These are phyloP conservation scores for Musa itinerans DNA, from an alignment of 176 grass and related monocot genomes.

Conservation along the genomic window DNA sequence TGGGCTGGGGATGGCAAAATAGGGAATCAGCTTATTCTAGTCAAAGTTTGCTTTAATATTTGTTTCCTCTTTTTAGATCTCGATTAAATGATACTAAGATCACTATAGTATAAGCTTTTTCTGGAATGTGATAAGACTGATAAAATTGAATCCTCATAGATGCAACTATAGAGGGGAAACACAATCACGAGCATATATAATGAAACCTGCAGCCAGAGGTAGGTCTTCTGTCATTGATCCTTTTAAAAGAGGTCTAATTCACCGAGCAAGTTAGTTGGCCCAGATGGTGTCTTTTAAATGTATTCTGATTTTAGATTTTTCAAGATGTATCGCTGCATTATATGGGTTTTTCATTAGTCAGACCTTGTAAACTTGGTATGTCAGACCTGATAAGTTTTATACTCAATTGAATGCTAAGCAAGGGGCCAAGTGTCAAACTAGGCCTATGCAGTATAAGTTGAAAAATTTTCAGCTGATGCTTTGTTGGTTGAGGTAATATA, in stretches of 20 bases:
- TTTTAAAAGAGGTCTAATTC: not conserved
- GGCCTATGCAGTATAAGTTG: not conserved
- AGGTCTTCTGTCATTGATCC: not conserved
- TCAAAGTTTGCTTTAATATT: not conserved
- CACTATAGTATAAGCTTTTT: not conserved
- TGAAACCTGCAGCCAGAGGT: not conserved
- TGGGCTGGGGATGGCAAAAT: not conserved
- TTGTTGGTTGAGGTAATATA: not conserved
- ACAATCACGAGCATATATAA: not conserved
- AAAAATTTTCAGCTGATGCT: not conserved
- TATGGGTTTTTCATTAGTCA: not conserved
- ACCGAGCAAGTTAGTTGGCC: not conserved
- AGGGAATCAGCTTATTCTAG: not conserved
- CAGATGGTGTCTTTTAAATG: not conserved
- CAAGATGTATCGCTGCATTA: not conserved
- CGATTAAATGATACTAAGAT: not conserved
- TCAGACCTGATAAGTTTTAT: too few species aligned
- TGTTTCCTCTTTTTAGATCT: not conserved
- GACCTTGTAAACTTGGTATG: not conserved
- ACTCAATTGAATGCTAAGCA: too few species aligned
- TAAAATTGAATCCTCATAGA: not conserved
- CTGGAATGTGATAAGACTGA: not conserved
- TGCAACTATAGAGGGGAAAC: not conserved
- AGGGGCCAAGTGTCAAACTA: too few species aligned
- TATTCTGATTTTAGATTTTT: not conserved